Base-by-base conservation (phyloP, 371 early-diverging fungal species). In the Mucor saturninus region DNA sequence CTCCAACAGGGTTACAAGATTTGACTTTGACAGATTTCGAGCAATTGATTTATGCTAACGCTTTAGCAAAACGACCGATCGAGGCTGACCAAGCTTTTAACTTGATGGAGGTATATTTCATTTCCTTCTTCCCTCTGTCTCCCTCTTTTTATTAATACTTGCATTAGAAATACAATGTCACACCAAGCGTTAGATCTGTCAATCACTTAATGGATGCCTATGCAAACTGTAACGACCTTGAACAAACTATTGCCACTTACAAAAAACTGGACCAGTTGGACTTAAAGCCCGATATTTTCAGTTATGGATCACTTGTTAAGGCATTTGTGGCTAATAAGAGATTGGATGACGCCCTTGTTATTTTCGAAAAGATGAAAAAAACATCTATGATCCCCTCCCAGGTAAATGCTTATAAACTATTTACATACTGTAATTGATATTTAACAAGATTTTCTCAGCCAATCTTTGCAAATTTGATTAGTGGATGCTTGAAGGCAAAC, bases 121-220 rank as follows among this genome's bases (percentile, higher is more conserved):
- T 35, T 6, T 4, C 35, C 35, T 35, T 35, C 8, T 35, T 35
- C 8, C 8, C 4, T 35, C 4, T 35, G 1, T 35, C 35, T 35
- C 40, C 59, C 35, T 39, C 11, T 10, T 26, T 10, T 9, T 31
- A 11, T n/a, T 13, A 55, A 46, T 30, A 40, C 9, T n/a, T 39
- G 9, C 29, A 26, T 50, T 60, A 75, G 68, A 65, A 86, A 51
- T 75, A 83, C 13, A 86, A 89, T 5, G 52, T 89, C 9, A 59
- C 76, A 62, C 93, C 94, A 4, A 87, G 86, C 61, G 64, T 87
- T 37, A 72, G 81, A 35, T 85, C 92, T 0, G 89, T 86, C 69
- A 89, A 87, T 62, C 82, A 91, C 56, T 80, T 97, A 42, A 84
- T 95, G 74, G 85, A 93, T 66, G 91, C 93, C 0, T 92, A 95